Conservation (phyloP, 2,329 filamentous ascomycete genomes). For the Aspergillus carbonarius region DNA sequence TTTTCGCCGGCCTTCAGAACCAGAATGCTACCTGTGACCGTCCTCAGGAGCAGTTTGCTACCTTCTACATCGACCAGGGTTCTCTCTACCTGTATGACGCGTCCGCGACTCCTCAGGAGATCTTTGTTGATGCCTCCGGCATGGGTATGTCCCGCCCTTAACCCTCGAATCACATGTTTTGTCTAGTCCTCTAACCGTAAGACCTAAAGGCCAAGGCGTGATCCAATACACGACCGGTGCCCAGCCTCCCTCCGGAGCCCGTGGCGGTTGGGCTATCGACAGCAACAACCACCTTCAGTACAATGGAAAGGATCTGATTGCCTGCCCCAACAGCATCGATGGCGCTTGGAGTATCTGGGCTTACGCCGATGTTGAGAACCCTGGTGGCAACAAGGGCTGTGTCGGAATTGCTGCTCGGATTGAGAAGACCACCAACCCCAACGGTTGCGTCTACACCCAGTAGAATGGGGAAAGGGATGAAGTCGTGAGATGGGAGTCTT, state of each 20-base stretch:
- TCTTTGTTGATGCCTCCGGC: constrained; percentile 58
- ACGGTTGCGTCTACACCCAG: constrained; percentile 28
- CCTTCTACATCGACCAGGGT: constrained; percentile 51
- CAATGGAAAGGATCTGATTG: constrained; percentile 47
- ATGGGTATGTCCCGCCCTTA: constrained; percentile 50
- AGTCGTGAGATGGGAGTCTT: too few relatives aligned
- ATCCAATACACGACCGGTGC: constrained; percentile 54
- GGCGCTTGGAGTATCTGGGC: constrained; percentile 44
- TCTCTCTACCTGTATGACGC: constrained; percentile 52
- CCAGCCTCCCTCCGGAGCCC: constrained; percentile 43
- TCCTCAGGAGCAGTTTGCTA: constrained; percentile 44
- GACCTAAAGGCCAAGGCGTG: constrained; percentile 50
- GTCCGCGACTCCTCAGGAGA: constrained; percentile 47
- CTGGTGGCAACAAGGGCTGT: constrained; percentile 35
- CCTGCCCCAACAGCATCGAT: constrained; percentile 52
- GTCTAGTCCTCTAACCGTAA: too few relatives aligned
- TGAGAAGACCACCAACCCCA: constrained; percentile 20
- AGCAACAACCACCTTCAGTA: constrained; percentile 49
- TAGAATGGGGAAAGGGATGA: constrained; percentile 7
- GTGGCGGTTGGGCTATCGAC: constrained; percentile 50
- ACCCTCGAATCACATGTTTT: too few relatives aligned
- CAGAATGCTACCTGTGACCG: constrained; percentile 52
- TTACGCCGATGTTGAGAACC: constrained; percentile 26
- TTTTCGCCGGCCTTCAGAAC: constrained; percentile 47
- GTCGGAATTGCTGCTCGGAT: constrained; percentile 33